phyloP scores from a whole-genome alignment of 2,329 filamentous ascomycete genomes.

The Fusarium scirpi region DNA sequence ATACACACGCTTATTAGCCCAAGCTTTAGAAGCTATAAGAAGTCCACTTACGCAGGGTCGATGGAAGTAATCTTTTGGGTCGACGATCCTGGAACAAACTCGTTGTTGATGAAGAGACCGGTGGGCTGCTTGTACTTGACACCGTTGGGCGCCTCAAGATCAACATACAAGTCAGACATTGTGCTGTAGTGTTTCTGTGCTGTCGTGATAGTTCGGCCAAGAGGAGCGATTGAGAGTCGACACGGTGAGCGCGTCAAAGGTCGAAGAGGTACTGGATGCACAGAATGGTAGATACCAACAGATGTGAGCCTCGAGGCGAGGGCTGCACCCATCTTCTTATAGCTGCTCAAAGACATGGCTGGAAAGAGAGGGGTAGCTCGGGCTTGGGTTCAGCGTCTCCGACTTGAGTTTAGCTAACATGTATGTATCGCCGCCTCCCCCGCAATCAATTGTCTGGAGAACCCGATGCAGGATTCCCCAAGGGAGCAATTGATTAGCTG shows the following conservation, averaged over 20 bases:
- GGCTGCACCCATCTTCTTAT: conserved; percentile 41
- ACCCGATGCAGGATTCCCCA: neutral
- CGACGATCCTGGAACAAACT: conserved; percentile 68
- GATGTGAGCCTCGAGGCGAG: conserved; percentile 16
- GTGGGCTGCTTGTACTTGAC: conserved; percentile 77
- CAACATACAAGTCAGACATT: conserved; percentile 53
- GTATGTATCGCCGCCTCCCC: conserved; percentile 22
- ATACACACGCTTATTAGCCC: neutral
- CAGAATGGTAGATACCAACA: conserved; percentile 12
- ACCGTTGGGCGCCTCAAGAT: conserved; percentile 83
- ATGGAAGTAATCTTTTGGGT: conserved; percentile 46
- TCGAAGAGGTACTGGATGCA: conserved; percentile 6
- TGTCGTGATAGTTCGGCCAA: conserved; percentile 16
- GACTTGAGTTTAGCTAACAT: conserved; percentile 20
- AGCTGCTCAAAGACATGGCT: conserved; percentile 26
- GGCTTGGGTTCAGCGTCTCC: conserved; percentile 1
- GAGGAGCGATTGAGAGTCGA: conserved; percentile 25
- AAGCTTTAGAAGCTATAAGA: no score
- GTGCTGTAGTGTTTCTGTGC: conserved; percentile 34
- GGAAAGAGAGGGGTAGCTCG: conserved; percentile 31
- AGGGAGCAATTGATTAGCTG: conserved; percentile 29
- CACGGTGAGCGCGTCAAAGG: conserved; percentile 8
- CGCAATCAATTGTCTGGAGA: conserved; percentile 21
- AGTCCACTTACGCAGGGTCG: conserved; percentile 46
- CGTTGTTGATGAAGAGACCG: conserved; percentile 87